Conservation (phyloP, 1,139 yeast species). For the Suhomyces taliae region DNA sequence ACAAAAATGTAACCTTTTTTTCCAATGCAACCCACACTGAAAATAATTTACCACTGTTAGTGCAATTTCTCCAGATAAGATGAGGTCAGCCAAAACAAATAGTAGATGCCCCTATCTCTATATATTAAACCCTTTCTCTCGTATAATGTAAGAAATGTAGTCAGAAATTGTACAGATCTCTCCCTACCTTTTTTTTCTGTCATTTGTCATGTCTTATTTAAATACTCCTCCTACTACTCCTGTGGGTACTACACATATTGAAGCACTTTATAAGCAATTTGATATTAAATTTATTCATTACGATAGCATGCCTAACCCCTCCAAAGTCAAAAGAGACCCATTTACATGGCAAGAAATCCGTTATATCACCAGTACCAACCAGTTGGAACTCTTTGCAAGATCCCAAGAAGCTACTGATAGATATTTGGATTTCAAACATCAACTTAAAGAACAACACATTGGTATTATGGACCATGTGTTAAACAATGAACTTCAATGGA, state of each 20-base stretch:
- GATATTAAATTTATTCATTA: constrained; percentile 28
- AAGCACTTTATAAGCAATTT: constrained; percentile 15
- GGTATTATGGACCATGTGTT: constrained; percentile 40
- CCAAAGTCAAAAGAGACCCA: constrained; percentile 33
- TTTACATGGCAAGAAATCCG: constrained; percentile 38
- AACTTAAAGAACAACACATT: constrained; percentile 25
- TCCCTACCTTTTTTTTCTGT: not conserved
- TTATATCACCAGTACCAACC: constrained; percentile 31
- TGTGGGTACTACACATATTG: constrained; percentile 8
- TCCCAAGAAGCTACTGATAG: constrained; percentile 32
- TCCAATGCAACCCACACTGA: constrained; percentile 7
- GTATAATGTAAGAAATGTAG: not conserved
- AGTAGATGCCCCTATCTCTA: not conserved
- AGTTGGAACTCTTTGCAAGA: constrained; percentile 43
- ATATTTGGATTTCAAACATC: constrained; percentile 36
- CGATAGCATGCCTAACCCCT: constrained; percentile 42
- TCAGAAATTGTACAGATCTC: not conserved
- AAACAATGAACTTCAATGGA: constrained; percentile 39
- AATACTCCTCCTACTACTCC: constrained; percentile 19
- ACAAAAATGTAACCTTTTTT: not conserved
- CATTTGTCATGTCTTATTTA: constrained; percentile 12
- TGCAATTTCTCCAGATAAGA: constrained; percentile 1
- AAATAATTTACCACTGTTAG: not conserved
- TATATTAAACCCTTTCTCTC: not conserved
- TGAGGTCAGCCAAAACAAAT: constrained; percentile 2